Base-by-base conservation (phyloP, 2,329 filamentous ascomycete genomes). In the Stemphylium beticola region DNA sequence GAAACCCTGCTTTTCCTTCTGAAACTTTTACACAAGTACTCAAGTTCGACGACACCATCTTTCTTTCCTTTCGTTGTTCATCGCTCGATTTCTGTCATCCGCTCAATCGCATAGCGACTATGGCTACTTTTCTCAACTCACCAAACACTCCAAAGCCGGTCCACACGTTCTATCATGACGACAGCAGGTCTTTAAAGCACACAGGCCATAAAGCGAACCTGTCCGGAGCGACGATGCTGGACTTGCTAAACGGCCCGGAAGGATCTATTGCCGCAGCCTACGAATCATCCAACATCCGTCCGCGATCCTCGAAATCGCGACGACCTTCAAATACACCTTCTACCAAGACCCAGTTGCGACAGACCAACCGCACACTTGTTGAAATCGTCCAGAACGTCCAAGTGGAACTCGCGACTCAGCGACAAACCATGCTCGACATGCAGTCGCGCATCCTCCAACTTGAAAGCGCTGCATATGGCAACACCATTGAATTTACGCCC, bases 301-400 rank as follows among this genome's bases (percentile, higher is more conserved):
- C 33, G 36, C 20, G 17, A 3, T 49, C 49, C 24, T 37, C 46
- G 0, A 55, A 37, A 43, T 66, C 68, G 8, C 67, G 62, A 11
- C 61, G 65, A 3, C 57, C 57, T 12, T 72, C 68, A 1, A 54
- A 59, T 17, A 36, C 55, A 4, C 67, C 68, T 3, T 68, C 66
- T 0, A 72, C 64, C 9, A 70, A 71, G 37, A 64, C 66, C 4
- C 54, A 62, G 17, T 57, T 72, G 1, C 61, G 64, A 14, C 59
- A 67, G 12, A 65, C 64, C 9, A 72, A 72, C 31, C 52, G 63
- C 4, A 49, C 62, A n/a, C 49, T 72, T 9, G 53, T 68, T 12
- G 66, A 67, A 20, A 72, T 69, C 58, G 55, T 73, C 2, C 66
- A 70, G 34, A 67, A 60, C 26, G 65, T 72, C 8, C 67, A 72